Evolutionary conservation across 148 eudicot genomes (phyloP).

Genomic region (Nepenthes gracilis): DNA sequence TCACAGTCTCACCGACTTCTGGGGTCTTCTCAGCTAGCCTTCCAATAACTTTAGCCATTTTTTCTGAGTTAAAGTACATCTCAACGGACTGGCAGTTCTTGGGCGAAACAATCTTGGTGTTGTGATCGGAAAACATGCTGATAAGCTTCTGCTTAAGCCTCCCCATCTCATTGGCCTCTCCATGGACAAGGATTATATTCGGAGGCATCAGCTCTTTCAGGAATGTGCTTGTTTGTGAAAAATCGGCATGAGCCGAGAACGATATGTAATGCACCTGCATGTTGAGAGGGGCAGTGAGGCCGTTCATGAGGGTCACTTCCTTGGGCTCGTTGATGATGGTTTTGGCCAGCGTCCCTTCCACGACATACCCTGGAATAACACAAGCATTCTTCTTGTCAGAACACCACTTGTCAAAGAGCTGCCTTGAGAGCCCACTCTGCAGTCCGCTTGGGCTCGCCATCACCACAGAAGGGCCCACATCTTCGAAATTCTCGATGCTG

Average conservation of each 20-base stretch:
- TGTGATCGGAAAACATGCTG: slow-evolving; percentile 52
- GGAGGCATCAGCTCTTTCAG: slow-evolving; percentile 92
- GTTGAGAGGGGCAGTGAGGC: slow-evolving; percentile 71
- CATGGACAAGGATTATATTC: slow-evolving; percentile 83
- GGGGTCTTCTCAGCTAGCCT: slow-evolving; percentile 79
- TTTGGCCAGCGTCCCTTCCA: slow-evolving; percentile 85
- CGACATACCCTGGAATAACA: slow-evolving; percentile 87
- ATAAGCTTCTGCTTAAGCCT: slow-evolving; percentile 82
- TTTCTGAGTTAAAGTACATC: slow-evolving; percentile 77
- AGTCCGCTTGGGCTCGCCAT: slow-evolving; percentile 93
- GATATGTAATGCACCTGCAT: slow-evolving; percentile 89
- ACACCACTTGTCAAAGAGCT: slow-evolving; percentile 91
- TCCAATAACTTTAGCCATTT: slow-evolving; percentile 84
- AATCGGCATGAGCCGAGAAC: slow-evolving; percentile 95
- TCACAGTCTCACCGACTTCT: slow-evolving; percentile 51
- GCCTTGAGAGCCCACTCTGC: slow-evolving; percentile 88
- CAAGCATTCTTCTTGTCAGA: slow-evolving; percentile 80
- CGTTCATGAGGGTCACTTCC: slow-evolving; percentile 83
- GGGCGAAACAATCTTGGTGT: slow-evolving; percentile 64
- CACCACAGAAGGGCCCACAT: slow-evolving; percentile 85
- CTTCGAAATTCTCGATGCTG: slow-evolving; percentile 68
- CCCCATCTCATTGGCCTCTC: slow-evolving; percentile 91
- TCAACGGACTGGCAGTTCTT: slow-evolving; percentile 88
- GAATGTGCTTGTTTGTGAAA: slow-evolving; percentile 70
- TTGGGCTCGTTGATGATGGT: slow-evolving; percentile 86